Conservation (phyloP, 2,329 filamentous ascomycete species). For the Xylariales sp. region DNA sequence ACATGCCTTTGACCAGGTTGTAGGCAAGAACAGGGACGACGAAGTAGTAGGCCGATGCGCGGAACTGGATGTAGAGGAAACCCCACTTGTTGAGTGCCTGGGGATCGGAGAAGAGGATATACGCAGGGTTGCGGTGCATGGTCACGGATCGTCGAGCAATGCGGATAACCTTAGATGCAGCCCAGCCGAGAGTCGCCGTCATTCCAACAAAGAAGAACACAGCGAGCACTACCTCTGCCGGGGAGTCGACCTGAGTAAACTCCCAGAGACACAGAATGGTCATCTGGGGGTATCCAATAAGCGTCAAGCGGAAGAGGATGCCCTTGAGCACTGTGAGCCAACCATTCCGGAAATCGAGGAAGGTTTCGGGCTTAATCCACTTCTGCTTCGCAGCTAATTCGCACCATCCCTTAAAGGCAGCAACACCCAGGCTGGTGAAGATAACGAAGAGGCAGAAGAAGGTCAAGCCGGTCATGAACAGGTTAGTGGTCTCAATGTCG, state of each 20-base stretch:
- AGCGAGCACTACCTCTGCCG: slow-evolving; percentile 73
- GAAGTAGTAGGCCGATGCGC: slow-evolving; percentile 84
- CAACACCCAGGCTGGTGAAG: slow-evolving; percentile 64
- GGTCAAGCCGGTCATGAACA: slow-evolving; percentile 78
- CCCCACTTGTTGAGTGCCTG: slow-evolving; percentile 87
- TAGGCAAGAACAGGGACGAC: slow-evolving; percentile 72
- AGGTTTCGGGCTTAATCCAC: slow-evolving; percentile 76
- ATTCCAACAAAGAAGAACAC: slow-evolving; percentile 78
- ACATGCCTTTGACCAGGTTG: slow-evolving; percentile 73
- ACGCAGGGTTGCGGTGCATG: slow-evolving; percentile 88
- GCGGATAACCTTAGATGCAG: slow-evolving; percentile 75
- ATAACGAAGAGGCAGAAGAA: slow-evolving; percentile 79
- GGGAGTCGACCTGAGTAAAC: slow-evolving; percentile 71
- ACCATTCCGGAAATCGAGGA: slow-evolving; percentile 81
- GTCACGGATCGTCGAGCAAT: slow-evolving; percentile 75
- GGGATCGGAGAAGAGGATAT: slow-evolving; percentile 85
- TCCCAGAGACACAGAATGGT: slow-evolving; percentile 82
- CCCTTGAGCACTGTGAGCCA: slow-evolving; percentile 84
- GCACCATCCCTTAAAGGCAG: slow-evolving; percentile 70
- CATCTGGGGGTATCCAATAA: slow-evolving; percentile 85
- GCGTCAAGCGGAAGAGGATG: slow-evolving; percentile 75
- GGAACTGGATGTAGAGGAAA: slow-evolving; percentile 86
- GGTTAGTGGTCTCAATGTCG: slow-evolving; percentile 74
- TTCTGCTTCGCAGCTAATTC: slow-evolving; percentile 66
- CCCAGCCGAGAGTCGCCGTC: slow-evolving; percentile 69